Conservation (phyloP, 2,329 filamentous ascomycete genomes). For the Teratosphaeria zuluensis region DNA sequence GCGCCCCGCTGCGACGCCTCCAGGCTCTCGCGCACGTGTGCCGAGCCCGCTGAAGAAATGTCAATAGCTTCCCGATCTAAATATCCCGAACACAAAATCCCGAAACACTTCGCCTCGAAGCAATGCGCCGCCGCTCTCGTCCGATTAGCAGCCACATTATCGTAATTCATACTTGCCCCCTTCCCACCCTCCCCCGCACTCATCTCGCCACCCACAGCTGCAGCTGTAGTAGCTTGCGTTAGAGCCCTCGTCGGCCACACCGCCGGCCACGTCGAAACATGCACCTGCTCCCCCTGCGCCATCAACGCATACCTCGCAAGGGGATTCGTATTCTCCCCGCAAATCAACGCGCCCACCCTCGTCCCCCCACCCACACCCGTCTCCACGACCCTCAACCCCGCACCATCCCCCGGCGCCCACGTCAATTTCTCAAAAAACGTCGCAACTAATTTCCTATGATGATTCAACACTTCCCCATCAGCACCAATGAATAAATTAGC, state of each 20-base stretch:
- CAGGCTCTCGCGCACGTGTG: slow-evolving; percentile 20
- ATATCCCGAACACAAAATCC: slow-evolving; percentile 39
- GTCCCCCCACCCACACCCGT: slow-evolving; percentile 30
- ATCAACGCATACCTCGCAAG: slow-evolving; percentile 44
- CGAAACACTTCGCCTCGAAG: slow-evolving; percentile 50
- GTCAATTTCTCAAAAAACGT: slow-evolving; percentile 50
- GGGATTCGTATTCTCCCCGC: slow-evolving; percentile 51
- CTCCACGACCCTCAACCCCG: slow-evolving; percentile 39
- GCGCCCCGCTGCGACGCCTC: slow-evolving; percentile 33
- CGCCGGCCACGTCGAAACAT: slow-evolving; percentile 47
- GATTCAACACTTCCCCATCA: slow-evolving; percentile 38
- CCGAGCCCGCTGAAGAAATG: slow-evolving; percentile 20
- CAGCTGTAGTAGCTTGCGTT: neutral
- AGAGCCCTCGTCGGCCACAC: slow-evolving; percentile 40
- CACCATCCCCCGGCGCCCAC: slow-evolving; percentile 43
- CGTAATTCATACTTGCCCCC: slow-evolving; percentile 35
- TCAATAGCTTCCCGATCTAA: slow-evolving; percentile 28
- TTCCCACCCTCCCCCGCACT: slow-evolving; percentile 6
- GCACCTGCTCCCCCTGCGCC: slow-evolving; percentile 46
- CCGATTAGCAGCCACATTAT: slow-evolving; percentile 46
- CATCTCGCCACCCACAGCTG: neutral
- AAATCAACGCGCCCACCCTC: slow-evolving; percentile 44
- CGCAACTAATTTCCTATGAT: slow-evolving; percentile 46
- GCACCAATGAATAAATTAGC: slow-evolving; percentile 40
- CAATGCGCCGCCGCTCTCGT: slow-evolving; percentile 45